Conservation (phyloP, 73 alveolate genomes). For the Stentor roeselii region DNA sequence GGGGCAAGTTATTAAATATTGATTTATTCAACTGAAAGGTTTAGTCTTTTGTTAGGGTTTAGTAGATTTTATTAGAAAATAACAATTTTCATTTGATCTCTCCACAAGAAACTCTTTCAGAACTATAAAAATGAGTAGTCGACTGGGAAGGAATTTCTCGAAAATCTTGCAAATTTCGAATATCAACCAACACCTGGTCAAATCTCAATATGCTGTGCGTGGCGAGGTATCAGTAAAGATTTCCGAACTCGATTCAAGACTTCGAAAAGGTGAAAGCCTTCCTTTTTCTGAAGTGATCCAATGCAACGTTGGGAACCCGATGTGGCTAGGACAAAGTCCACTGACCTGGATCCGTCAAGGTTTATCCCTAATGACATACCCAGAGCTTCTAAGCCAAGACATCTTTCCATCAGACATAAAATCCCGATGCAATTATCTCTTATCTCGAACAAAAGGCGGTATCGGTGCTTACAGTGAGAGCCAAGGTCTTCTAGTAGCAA, state of each 20-base stretch:
- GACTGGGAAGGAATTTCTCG: too few species aligned
- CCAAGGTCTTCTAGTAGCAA: slow-evolving; percentile 44
- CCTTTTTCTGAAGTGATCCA: slow-evolving; percentile 44
- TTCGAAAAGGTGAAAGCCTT: slow-evolving; percentile 37
- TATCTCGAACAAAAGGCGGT: slow-evolving; percentile 17
- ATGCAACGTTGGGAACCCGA: slow-evolving; percentile 65
- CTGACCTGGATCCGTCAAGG: slow-evolving; percentile 59
- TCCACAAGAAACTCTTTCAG: too few species aligned
- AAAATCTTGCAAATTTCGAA: background rate
- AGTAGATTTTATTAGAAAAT: too few species aligned
- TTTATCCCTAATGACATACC: slow-evolving; percentile 34
- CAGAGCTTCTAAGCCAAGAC: slow-evolving; percentile 20
- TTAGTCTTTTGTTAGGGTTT: too few species aligned
- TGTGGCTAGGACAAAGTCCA: slow-evolving; percentile 50
- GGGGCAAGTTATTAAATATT: too few species aligned
- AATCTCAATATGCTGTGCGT: slow-evolving; percentile 59
- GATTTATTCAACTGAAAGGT: too few species aligned
- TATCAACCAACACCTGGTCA: background rate
- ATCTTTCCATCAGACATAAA: too few species aligned
- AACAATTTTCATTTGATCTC: too few species aligned
- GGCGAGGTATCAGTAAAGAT: slow-evolving; percentile 54
- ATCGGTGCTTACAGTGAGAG: slow-evolving; percentile 66
- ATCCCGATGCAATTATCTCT: background rate
- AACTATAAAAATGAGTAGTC: too few species aligned
- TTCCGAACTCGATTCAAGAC: slow-evolving; percentile 36